Conservation (phyloP, 768 basidiomycete species). For the Russula griseocarnosa region DNA sequence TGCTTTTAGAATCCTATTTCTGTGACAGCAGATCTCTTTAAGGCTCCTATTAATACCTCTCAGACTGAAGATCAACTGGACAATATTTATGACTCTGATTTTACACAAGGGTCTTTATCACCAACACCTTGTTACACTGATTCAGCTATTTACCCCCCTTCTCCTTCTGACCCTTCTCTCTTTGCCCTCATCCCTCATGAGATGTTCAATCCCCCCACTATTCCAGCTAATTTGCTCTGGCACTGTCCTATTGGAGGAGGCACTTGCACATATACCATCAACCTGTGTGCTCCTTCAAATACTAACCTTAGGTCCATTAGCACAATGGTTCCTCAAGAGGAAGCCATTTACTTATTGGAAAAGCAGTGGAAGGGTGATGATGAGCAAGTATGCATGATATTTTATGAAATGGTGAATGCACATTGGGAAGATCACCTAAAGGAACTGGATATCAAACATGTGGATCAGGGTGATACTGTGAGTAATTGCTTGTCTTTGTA, state of each 20-base stretch:
- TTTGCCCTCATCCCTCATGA: slow-evolving; percentile 38
- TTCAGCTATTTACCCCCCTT: slow-evolving; percentile 28
- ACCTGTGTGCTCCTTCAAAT: slow-evolving; percentile 43
- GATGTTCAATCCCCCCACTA: slow-evolving; percentile 37
- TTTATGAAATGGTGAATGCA: slow-evolving; percentile 30
- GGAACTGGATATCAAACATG: slow-evolving; percentile 26
- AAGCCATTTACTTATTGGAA: not conserved
- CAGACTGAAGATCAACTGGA: not conserved
- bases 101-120: slow-evolving; percentile 49
- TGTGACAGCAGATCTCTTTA: not conserved
- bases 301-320: slow-evolving; percentile 34
- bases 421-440: slow-evolving; percentile 30
- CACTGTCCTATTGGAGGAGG: slow-evolving; percentile 41
- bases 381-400: slow-evolving; percentile 16
- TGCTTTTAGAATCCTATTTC: not conserved
- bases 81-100: slow-evolving; percentile 50
- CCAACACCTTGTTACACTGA: slow-evolving; percentile 29
- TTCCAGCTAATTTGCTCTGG: slow-evolving; percentile 49
- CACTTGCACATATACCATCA: slow-evolving; percentile 43
- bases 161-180: slow-evolving; percentile 27
- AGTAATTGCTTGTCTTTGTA: not conserved
- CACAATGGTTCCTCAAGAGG: not conserved
- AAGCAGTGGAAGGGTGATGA: slow-evolving; percentile 16
- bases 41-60: not conserved
- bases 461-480: slow-evolving; percentile 1